Conservation (phyloP, 2,329 filamentous ascomycete genomes). For the Aspergillus piperis region DNA sequence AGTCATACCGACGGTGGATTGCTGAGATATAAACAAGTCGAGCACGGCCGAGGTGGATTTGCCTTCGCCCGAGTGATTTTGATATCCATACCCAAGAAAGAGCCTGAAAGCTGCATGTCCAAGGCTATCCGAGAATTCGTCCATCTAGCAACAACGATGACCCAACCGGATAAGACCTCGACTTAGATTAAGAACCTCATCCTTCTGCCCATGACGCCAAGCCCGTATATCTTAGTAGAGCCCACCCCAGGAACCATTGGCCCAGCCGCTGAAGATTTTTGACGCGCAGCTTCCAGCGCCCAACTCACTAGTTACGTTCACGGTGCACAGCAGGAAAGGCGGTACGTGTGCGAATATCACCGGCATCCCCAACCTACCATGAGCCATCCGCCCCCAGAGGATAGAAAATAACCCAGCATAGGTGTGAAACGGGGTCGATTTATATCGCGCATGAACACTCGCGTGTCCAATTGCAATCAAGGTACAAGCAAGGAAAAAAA, state of each 20-base stretch:
- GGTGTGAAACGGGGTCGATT: background rate
- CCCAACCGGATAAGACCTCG: constrained; percentile 14
- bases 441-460: background rate
- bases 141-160: constrained; percentile 16
- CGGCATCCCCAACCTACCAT: constrained; percentile 15
- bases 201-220: constrained; percentile 13
- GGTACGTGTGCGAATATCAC: constrained; percentile 6
- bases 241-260: constrained; percentile 16
- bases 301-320: constrained; percentile 14
- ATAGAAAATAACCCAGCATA: background rate
- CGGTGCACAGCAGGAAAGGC: constrained; percentile 2
- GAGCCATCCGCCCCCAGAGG: background rate
- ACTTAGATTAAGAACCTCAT: constrained; percentile 15
- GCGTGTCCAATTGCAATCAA: background rate
- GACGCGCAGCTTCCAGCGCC: constrained; percentile 15
- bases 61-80: constrained; percentile 14
- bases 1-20: constrained; percentile 23
- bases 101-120: constrained; percentile 12
- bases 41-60: constrained; percentile 13
- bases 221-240: constrained; percentile 11
- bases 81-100: constrained; percentile 12
- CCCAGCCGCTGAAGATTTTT: constrained; percentile 4
- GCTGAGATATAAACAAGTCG: constrained; percentile 21
- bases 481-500: constrained; percentile 10
- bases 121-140: constrained; percentile 15